Percentiles rank a stretch among this genome's conserved stretches.
These are phyloP conservation scores for Carex cristatella DNA, from an alignment of 176 grass and related monocot species.

Conservation along the genomic window DNA sequence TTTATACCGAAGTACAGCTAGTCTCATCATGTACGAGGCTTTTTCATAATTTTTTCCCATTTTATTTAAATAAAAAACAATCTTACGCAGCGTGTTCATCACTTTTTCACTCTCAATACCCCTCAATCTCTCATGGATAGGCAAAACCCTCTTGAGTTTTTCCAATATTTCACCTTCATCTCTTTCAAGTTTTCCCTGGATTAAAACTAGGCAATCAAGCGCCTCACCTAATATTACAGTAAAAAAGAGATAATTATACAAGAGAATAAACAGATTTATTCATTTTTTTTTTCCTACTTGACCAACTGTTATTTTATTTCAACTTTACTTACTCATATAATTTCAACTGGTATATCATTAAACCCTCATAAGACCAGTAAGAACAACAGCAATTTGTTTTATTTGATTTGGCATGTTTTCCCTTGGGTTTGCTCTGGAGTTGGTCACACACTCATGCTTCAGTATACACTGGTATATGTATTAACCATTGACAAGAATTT, in stretches of 20 bases:
- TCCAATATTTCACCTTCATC: slow-evolving; percentile 14
- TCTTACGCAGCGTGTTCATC: not conserved
- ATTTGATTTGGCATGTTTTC: not conserved
- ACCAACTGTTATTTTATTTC: not conserved
- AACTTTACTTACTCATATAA: not conserved
- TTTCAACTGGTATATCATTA: not conserved
- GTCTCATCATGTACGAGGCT: not conserved
- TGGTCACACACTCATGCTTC: not conserved
- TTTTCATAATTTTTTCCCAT: not conserved
- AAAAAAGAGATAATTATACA: not conserved
- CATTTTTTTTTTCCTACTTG: not conserved
- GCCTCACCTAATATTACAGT: slow-evolving; percentile 33
- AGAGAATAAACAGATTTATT: not conserved
- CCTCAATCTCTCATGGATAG: slow-evolving; percentile 38
- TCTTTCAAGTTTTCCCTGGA: slow-evolving; percentile 25
- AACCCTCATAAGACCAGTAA: not conserved
- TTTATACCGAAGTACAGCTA: not conserved
- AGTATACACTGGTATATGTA: not conserved
- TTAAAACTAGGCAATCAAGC: slow-evolving; percentile 36
- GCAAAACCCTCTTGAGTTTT: slow-evolving; percentile 31
- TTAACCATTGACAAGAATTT: not conserved
- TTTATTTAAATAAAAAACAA: slow-evolving; percentile 6
- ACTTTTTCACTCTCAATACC: slow-evolving; percentile 32
- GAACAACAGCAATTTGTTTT: not conserved
- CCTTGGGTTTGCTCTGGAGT: not conserved